Evolutionary conservation across 2,329 filamentous ascomycete genomes (phyloP), one percentile per base, ranked within the genome.

Genomic region (Nemania diffusa): DNA sequence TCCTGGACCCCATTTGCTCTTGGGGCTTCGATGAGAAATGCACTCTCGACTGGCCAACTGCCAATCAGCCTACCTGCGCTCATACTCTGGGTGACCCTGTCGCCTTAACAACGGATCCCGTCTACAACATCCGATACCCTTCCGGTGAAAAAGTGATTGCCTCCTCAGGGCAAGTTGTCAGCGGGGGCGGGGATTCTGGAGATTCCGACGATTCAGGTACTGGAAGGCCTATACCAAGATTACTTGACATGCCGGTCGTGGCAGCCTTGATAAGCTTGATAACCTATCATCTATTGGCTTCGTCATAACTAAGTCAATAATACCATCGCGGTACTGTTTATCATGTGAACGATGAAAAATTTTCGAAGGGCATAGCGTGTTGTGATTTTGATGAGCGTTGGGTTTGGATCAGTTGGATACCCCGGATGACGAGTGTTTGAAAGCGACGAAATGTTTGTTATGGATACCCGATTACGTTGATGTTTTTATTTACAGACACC

Each of bases 61-160:
- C 77, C 69, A 88, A 88, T 80, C 85, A 88, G 79, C 79, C 85
- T 8, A 74, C 70, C 27, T 88, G 86, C 78, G 79, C 83, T 26
- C 80, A 81, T 72, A 74, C 73, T 24, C 79, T 87, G 26, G 85
- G 84, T 48, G 68, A 73, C 40, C 74, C 73, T 0, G 71, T 67
- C 11, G 63, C 72, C 2, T 71, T 83, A 64, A 80, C 76, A 1
- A 75, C 73, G 15, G 68, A 77, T 2, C 80, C 81, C 8, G 85
- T 88, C 29, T 81, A 81, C 74, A 85, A 88, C 77, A 82, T 88
- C 67, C 74, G 78, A 71, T 88, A 87, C 71, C 81, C 80, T 34
- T 83, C 84, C 17, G 86, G 86, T 53, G 75, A 81, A 59, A 76
- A 75, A 40, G 76, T 81, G 0, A 62, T 79, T 24, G 81, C 81